Evolutionary conservation across 805 yeast genomes (phyloP).

Genomic region (Debaryomyces prosopidis): DNA sequence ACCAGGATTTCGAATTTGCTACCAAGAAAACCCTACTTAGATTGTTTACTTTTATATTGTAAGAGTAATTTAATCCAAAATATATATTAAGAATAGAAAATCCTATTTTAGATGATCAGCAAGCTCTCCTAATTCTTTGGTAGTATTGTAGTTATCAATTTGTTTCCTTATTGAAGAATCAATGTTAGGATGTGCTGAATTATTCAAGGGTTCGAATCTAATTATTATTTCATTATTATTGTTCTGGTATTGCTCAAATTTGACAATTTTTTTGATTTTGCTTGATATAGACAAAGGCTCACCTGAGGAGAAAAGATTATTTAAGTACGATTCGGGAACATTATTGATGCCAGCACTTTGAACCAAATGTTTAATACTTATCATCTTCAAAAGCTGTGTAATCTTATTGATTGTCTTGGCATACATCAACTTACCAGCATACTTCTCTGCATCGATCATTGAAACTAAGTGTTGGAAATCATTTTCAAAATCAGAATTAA

Average conservation of each 20-base stretch:
- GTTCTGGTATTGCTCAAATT: background rate
- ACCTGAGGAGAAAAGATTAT: constrained; percentile 7
- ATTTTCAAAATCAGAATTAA: constrained; percentile 3
- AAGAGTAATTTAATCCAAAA: background rate
- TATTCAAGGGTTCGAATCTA: constrained; percentile 1
- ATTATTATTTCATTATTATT: constrained; percentile 3
- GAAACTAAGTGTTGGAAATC: constrained; percentile 9
- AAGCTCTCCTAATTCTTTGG: constrained; percentile 5
- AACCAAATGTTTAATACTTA: constrained; percentile 16
- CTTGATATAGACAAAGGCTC: constrained; percentile 3
- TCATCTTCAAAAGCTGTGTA: constrained; percentile 10
- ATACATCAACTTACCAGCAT: constrained; percentile 18
- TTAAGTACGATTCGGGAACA: constrained; percentile 10
- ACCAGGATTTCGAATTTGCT: too few species aligned
- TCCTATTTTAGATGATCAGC: constrained; percentile 1
- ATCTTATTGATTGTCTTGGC: constrained; percentile 14
- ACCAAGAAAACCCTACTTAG: too few species aligned
- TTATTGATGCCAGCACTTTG: constrained; percentile 16
- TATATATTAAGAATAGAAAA: background rate
- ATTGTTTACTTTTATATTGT: background rate
- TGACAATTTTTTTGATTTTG: constrained; percentile 5
- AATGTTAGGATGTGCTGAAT: background rate
- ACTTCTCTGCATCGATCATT: constrained; percentile 10
- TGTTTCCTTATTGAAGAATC: constrained; percentile 1
- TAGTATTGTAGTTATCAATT: constrained; percentile 1